Evolutionary conservation across 306 rosid genomes (phyloP).

Genomic region (Pachyrhizus erosus): DNA sequence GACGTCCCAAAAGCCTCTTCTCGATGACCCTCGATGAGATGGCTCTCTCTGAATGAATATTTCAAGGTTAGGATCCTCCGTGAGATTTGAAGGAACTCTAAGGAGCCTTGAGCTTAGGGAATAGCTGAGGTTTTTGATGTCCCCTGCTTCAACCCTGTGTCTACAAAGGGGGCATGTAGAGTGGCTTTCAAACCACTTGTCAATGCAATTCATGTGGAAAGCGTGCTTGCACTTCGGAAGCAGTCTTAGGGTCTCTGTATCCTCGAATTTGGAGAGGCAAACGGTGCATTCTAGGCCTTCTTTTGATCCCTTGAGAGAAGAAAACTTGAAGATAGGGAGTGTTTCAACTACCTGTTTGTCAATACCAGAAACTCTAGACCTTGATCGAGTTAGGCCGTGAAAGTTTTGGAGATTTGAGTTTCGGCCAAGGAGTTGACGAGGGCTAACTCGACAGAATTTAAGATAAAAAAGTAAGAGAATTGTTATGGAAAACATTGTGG

Average conservation of each 20-base stretch:
- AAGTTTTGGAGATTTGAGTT: slow-evolving; percentile 26
- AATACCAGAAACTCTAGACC: slow-evolving; percentile 62
- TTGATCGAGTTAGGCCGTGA: slow-evolving; percentile 33
- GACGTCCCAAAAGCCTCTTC: slow-evolving; percentile 59
- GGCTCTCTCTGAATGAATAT: slow-evolving; percentile 77
- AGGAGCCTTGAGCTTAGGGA: slow-evolving; percentile 71
- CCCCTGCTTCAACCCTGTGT: slow-evolving; percentile 60
- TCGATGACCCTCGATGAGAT: slow-evolving; percentile 54
- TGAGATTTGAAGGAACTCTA: slow-evolving; percentile 58
- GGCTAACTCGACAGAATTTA: slow-evolving; percentile 55
- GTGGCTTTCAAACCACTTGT: slow-evolving; percentile 86
- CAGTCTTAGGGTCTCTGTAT: slow-evolving; percentile 67
- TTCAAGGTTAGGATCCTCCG: slow-evolving; percentile 70
- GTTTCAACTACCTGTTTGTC: slow-evolving; percentile 69
- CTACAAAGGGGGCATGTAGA: slow-evolving; percentile 92
- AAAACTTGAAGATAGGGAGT: slow-evolving; percentile 80
- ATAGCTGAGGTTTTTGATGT: slow-evolving; percentile 45
- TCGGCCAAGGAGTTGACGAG: slow-evolving; percentile 8
- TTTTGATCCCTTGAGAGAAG: slow-evolving; percentile 73
- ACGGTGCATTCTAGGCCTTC: slow-evolving; percentile 88
- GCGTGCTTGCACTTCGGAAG: slow-evolving; percentile 89
- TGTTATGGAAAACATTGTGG: slow-evolving; percentile 58
- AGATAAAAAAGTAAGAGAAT: slow-evolving; percentile 62
- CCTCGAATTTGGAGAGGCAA: slow-evolving; percentile 80
- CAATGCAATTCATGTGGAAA: slow-evolving; percentile 83